Percentiles rank a stretch among this genome's conserved stretches.
Conservation (phyloP, 495 filamentous ascomycete species). For the Neurospora sublineolata region DNA sequence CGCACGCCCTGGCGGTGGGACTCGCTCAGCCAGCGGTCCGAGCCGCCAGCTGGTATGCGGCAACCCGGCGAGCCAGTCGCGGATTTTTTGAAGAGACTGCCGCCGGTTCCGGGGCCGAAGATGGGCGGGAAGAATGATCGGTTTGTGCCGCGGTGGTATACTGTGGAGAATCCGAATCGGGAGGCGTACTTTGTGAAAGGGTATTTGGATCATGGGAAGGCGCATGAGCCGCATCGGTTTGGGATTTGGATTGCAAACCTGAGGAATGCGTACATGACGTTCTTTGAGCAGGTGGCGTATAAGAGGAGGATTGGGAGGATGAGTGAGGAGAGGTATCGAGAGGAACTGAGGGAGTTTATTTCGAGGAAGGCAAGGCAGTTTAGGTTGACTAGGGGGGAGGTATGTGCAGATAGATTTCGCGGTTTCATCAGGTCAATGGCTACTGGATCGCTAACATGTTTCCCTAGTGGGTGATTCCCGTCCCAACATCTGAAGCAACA, state of each 20-base stretch:
- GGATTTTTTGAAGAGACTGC: not conserved
- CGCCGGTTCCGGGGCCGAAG: not conserved
- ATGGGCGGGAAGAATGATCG: not conserved
- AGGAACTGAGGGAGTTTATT: not conserved
- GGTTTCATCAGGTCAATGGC: not conserved
- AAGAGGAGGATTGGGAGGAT: not conserved
- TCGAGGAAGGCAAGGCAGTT: not conserved
- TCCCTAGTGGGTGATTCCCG: not conserved
- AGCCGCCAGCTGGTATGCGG: not conserved
- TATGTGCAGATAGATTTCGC: not conserved
- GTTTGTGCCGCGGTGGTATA: not conserved
- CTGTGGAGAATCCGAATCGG: not conserved
- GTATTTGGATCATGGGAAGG: not conserved
- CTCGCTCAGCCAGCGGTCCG: not conserved
- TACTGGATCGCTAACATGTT: not conserved
- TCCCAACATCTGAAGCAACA: not conserved
- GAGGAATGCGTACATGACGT: not conserved
- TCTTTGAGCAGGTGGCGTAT: not conserved
- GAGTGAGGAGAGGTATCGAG: not conserved
- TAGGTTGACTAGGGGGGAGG: not conserved
- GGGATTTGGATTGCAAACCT: not conserved
- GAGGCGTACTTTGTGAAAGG: not conserved
- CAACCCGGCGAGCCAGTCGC: not conserved
- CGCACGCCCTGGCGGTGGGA: not conserved
- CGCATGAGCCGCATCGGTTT: not conserved